A percentile compares a stretch with the other conserved stretches of the same genome.
These are phyloP conservation scores for Ormosia emarginata DNA, from an alignment of 306 rosid genomes.

Conservation along the genomic window DNA sequence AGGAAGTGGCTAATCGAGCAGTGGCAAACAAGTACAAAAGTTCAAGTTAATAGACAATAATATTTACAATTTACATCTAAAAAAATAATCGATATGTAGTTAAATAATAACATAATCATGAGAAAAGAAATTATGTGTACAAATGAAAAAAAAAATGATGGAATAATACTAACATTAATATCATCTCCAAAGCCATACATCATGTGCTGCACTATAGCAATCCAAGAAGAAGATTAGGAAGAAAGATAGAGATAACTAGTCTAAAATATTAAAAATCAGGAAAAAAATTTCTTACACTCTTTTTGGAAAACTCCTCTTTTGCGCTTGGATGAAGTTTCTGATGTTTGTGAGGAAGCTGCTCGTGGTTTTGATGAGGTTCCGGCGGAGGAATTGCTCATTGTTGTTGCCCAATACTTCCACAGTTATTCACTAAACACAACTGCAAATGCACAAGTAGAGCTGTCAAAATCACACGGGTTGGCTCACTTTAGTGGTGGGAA, in stretches of 20 bases:
- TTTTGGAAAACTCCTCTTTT: constrained; percentile 89
- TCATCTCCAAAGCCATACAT: constrained; percentile 98
- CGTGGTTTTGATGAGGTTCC: constrained; percentile 67
- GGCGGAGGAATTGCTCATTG: constrained; percentile 54
- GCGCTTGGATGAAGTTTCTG: constrained; percentile 80
- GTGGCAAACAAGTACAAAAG: neutral
- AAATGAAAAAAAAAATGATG: no score
- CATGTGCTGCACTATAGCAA: constrained; percentile 82
- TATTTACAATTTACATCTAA: neutral
- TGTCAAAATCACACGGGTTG: no score
- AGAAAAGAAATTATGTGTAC: neutral
- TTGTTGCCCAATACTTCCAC: neutral
- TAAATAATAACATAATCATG: neutral
- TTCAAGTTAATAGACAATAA: neutral
- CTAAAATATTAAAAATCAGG: neutral
- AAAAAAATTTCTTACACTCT: constrained; percentile 47
- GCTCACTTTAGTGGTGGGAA: no score
- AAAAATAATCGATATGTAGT: neutral
- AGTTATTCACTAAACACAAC: no score
- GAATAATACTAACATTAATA: constrained; percentile 56
- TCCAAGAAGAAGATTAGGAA: neutral
- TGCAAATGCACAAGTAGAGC: no score
- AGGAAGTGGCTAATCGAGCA: constrained; percentile 72
- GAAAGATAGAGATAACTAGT: neutral
- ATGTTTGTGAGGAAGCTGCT: constrained; percentile 69